These are phyloP conservation scores for Serendipita indica DNA, from an alignment of 768 basidiomycete species.

Conservation along the genomic window DNA sequence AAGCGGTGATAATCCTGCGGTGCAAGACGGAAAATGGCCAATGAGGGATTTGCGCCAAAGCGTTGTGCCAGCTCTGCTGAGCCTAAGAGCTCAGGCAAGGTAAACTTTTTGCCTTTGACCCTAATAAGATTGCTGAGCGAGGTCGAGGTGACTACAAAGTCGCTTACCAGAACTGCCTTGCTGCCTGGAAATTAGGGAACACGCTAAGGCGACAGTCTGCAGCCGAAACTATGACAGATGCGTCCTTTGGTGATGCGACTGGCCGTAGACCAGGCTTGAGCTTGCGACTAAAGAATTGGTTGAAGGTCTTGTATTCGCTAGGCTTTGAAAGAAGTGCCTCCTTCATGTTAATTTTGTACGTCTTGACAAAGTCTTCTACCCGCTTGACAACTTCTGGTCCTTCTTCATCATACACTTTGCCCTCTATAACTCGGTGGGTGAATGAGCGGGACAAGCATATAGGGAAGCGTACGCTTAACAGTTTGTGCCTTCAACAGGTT, in stretches of 20 bases:
- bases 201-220: constrained; percentile 68
- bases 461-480: constrained; percentile 22
- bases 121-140: constrained; percentile 21
- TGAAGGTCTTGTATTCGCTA: constrained; percentile 50
- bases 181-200: constrained; percentile 40
- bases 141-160: neutral
- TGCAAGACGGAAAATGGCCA: constrained; percentile 63
- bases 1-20: constrained; percentile 74
- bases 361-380: constrained; percentile 41
- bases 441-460: neutral
- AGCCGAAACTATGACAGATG: constrained; percentile 39
- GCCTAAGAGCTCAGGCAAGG: constrained; percentile 41
- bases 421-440: neutral
- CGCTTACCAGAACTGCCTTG: constrained; percentile 52
- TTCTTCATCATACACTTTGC: neutral
- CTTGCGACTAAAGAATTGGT: constrained; percentile 59
- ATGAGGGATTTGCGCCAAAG: constrained; percentile 17
- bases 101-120: constrained; percentile 61
- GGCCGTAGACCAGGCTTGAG: constrained; percentile 47
- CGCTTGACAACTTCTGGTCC: constrained; percentile 32
- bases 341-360: constrained; percentile 37
- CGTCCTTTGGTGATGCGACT: constrained; percentile 38
- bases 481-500: constrained; percentile 40
- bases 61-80: constrained; percentile 28
- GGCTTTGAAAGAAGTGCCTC: constrained; percentile 55